A percentile compares a stretch with the other conserved stretches of the same genome.
phyloP scores from a whole-genome alignment of 192 early-diverging fungal species.

The Radiomyces spectabilis region DNA sequence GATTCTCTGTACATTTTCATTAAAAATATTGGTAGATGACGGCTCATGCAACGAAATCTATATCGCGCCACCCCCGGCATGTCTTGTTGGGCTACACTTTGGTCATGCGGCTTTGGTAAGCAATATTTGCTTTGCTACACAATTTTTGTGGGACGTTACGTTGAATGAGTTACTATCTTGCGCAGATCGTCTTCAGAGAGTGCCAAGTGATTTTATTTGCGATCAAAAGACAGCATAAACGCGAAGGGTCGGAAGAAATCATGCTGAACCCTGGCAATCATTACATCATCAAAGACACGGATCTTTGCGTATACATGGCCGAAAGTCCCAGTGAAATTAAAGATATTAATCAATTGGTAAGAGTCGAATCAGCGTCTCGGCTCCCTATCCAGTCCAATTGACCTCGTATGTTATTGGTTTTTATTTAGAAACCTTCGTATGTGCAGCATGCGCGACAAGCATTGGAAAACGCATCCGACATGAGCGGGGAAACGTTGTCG shows the following conservation, averaged over 20 bases:
- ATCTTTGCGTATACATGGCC: conserved; percentile 46
- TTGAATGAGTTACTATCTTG: no score
- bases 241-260: no score
- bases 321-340: conserved; percentile 35
- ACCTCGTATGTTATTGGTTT: no score
- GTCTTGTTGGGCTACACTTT: conserved; percentile 52
- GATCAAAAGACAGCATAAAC: conserved; percentile 22
- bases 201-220: conserved; percentile 41
- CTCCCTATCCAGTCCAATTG: no score
- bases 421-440: no score
- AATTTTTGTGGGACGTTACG: no score
- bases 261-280: conserved; percentile 54
- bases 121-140: neutral
- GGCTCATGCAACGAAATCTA: conserved; percentile 59
- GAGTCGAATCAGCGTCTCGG: no score
- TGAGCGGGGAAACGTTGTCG: no score
- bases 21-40: conserved; percentile 22
- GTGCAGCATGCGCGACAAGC: no score
- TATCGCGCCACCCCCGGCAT: conserved; percentile 28
- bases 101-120: conserved; percentile 35
- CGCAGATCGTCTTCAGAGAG: conserved; percentile 38
- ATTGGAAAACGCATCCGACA: no score
- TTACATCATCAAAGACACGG: conserved; percentile 23
- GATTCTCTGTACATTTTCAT: no score
- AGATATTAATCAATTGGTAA: conserved; percentile 23